A percentile compares a stretch with the other conserved stretches of the same genome.
Evolutionary conservation across 2,329 filamentous ascomycete genomes (phyloP).

Genomic region (Beauveria sp.): DNA sequence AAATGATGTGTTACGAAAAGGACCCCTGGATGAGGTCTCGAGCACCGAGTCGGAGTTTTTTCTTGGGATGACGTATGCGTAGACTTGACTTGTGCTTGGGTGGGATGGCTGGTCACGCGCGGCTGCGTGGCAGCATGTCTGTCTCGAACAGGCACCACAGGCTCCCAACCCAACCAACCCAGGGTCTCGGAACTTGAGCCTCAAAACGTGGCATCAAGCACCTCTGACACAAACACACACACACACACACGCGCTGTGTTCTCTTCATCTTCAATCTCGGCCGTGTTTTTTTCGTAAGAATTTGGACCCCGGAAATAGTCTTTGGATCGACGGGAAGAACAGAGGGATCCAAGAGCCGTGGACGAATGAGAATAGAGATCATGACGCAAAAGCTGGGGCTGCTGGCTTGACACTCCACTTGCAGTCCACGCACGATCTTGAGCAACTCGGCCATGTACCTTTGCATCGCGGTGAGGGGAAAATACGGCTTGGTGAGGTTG

Average conservation of each 20-base stretch:
- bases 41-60: background rate
- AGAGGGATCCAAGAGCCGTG: background rate
- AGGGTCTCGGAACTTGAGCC: background rate
- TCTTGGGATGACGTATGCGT: background rate
- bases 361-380: background rate
- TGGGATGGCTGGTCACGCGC: background rate
- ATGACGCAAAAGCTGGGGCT: conserved; percentile 6
- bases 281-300: background rate
- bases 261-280: background rate
- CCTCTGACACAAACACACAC: no score
- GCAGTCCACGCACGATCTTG: background rate
- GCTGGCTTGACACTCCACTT: background rate
- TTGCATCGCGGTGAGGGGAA: background rate
- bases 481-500: background rate
- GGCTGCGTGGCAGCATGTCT: background rate
- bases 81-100: background rate
- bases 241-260: no score
- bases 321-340: background rate
- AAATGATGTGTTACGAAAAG: no score
- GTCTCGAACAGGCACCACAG: background rate
- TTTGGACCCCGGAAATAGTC: background rate
- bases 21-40: background rate
- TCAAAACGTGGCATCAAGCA: background rate
- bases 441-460: no score
- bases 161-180: background rate